Base-by-base conservation (phyloP, 768 basidiomycete species). In the Auriscalpium vulgare region DNA sequence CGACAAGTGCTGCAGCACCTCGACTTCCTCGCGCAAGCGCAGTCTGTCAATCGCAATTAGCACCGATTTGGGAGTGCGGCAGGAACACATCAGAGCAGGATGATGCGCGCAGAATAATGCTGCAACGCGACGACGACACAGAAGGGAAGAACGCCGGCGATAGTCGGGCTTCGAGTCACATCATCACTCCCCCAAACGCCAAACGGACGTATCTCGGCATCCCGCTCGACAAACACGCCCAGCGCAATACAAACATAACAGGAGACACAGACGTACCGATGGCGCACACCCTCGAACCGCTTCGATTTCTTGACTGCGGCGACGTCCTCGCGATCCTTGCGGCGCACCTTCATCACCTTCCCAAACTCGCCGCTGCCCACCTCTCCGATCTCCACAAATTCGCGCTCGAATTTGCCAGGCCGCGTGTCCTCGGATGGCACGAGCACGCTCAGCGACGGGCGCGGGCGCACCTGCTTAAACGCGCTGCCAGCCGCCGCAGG, bases 251-350 rank as follows among this genome's bases (percentile, higher is more conserved):
- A 3, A 21, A 29, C 29, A 29, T 29, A 29, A 29, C 29, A 29
- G 6, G 13, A 21, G 21, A 35, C 19, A 23, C 14, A 13, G 35
- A 73, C 84, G 65, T 68, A 95, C 90, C 95, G 80, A 72, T 97
- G 95, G 70, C 88, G 87, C 43, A 80, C 81, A 29, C 95, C 95
- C 65, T 93, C 89, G 63, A 97, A 95, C 36, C 83, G 80, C 73
- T 95, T 94, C 35, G 91, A 95, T 68, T 90, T 88, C 78, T 99
- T 99, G 65, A 99, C 83, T 10, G 95, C 95, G 68, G 79, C 95
- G 37, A 91, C 71, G 49, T 73, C 62, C 3, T 77, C 72, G 58
- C 72, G 75, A 43, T 78, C 75, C 72, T 92, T 91, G 67, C 76
- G 74, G 54, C 79, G 80, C 45, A 87, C 91, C 71, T 88, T 91